Evolutionary conservation across 768 basidiomycete genomes (phyloP), one percentile per base, ranked within the genome.

Genomic region (Mycena belliarum): DNA sequence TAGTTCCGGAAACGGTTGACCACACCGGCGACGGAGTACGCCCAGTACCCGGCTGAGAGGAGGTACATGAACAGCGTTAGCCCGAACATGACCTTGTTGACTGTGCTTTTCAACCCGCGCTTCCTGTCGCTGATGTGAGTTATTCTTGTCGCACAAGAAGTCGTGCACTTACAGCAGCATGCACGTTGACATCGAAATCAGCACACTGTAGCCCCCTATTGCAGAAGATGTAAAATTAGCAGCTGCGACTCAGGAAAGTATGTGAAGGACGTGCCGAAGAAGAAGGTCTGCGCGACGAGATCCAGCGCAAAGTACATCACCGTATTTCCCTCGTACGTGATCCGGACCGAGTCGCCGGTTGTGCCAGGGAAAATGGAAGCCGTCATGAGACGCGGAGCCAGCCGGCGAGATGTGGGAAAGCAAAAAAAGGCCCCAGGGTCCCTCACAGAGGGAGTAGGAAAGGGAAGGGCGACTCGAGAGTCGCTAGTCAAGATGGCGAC

Each of bases 31-130:
- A 55, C 9, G 26, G 26, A 38, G 46, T 55, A 55, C 14, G 38
- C 54, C 37, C 26, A 57, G 15, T 45, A 57, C 1, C 42, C 49
- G 3, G 43, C 15, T 15, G 55, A 50, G 15, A 57, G 55, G 4
- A 45, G 7, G 25, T 61, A 61, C 49, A 55, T 56, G 44, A 48
- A 51, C 1, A 20, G 10, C 7, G 59, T 61, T 4, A 52, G 37
- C 15, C 7, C 40, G 20, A 61, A 49, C 46, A 61, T 35, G 23
- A 52, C 45, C 20, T 37, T 20, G 42, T 50, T 48, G 24, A 26
- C 25, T 16, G 18, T 41, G 0, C 23, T 21, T 14, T 55, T 60
- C 49, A 60, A 26, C 14, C 25, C 25, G 2, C 59, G 52, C 20
- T 32, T n/a, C 12, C 58, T 60, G 33, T n/a, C n/a, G n/a, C n/a